Base-by-base conservation (phyloP, 805 yeast genomes). In the Clavispora phyllophila region DNA sequence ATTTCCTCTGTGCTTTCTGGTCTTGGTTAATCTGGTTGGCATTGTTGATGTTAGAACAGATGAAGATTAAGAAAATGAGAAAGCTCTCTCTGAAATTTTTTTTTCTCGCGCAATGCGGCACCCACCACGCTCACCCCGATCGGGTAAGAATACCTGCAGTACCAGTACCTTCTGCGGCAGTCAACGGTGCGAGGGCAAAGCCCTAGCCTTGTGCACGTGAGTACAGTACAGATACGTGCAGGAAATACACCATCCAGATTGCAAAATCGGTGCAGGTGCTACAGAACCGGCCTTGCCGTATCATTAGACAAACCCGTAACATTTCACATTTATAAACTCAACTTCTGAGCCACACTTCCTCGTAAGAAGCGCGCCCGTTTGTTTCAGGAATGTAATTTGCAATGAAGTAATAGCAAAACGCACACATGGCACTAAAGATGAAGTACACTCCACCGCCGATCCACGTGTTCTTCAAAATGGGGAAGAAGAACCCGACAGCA, bases 1-100 rank as follows among this genome's bases (percentile, higher is more conserved):
- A 96, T 93, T 84, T 80, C 99, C 99, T 87, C 99, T 89, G 86
- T 88, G 96, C 83, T 93, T 93, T 87, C 99, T 89, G 78, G 98
- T 93, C 78, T 93, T 90, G 70, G 95, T 86, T 72, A 87, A 84
- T 87, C 98, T 89, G 83, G 97, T 87, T 75, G 98, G 98, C 98
- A 90, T 90, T 72, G 72, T 43, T 42, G 47, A 29, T 48, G 42
- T 36, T 43, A 46, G 45, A 48, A 49, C 48, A 43, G 39, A 42
- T 50, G 48, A 38, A 38, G 39, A 28, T 36, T 38, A 38, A 42
- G 44, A 38, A 42, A 43, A 34, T 29, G 33, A 36, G 27, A 35
- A 24, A 15, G 19, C 18, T 14, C 26, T 17, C 35, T 37, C 39
- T 43, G 44, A 45, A 41, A 35, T 40, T 50, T 48, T 50, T 49